phyloP scores from a whole-genome alignment of 352 stramenopile species.

The Thraustochytrium striatum region DNA sequence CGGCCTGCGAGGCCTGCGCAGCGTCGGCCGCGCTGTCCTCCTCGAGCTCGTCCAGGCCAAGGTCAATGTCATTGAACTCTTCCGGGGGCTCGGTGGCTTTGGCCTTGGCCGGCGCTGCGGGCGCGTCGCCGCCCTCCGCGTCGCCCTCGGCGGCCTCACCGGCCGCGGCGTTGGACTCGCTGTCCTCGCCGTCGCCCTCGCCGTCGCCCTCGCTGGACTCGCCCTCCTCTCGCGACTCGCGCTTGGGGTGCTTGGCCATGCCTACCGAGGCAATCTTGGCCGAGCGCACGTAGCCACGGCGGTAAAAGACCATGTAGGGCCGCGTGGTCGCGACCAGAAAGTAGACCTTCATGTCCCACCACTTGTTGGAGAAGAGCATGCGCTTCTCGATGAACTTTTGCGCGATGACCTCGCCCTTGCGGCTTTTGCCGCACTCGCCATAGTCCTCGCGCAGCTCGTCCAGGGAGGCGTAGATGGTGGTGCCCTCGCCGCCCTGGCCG shows the following conservation, averaged over 20 bases:
- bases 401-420: constrained; percentile 46
- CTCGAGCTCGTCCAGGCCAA: constrained; percentile 7
- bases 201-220: background rate
- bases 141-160: background rate
- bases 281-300: constrained; percentile 6
- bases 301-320: constrained; percentile 48
- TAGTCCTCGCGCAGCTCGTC: constrained; percentile 46
- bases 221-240: background rate
- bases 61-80: constrained; percentile 4
- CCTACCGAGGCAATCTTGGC: constrained; percentile 7
- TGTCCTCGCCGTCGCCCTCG: background rate
- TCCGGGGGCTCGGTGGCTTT: background rate
- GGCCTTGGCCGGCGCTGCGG: background rate
- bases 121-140: background rate
- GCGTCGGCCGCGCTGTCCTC: background rate
- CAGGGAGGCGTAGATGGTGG: constrained; percentile 8
- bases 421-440: constrained; percentile 41
- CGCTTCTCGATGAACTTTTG: constrained; percentile 50
- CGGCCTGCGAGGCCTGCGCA: constrained; percentile 8
- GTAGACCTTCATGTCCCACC: constrained; percentile 49
- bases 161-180: background rate
- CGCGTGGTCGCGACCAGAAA: constrained; percentile 21
- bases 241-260: background rate
- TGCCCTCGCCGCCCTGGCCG: constrained; percentile 12
- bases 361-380: constrained; percentile 46